These are phyloP conservation scores for Pisolithus sp. DNA, from an alignment of 768 basidiomycete genomes.

Conservation along the genomic window DNA sequence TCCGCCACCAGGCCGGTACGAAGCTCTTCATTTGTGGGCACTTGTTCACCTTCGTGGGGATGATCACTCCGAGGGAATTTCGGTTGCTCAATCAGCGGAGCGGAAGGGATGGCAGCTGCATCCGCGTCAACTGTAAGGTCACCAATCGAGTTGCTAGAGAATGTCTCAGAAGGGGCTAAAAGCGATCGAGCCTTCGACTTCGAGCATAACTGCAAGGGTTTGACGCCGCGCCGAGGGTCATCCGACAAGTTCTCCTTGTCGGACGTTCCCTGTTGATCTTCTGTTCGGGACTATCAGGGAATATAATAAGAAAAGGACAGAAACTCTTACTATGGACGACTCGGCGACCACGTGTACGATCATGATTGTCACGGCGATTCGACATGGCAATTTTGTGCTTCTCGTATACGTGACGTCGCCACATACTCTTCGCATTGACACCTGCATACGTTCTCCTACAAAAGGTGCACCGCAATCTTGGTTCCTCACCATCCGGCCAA, in stretches of 20 bases:
- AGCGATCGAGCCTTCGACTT: constrained; percentile 17
- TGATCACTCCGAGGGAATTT: constrained; percentile 20
- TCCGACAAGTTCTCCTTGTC: constrained; percentile 29
- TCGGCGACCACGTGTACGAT: constrained; percentile 54
- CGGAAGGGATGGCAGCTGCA: constrained; percentile 8
- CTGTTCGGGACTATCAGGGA: constrained; percentile 30
- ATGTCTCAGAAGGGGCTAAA: constrained; percentile 14
- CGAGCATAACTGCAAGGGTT: constrained; percentile 14
- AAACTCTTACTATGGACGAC: constrained; percentile 54
- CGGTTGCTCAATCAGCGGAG: constrained; percentile 20
- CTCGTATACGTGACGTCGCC: constrained; percentile 82
- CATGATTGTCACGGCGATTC: constrained; percentile 68
- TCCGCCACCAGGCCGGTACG: constrained; percentile 1
- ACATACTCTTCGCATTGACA: constrained; percentile 89
- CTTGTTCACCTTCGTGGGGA: constrained; percentile 2
- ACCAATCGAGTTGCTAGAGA: constrained; percentile 5
- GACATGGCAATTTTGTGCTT: constrained; percentile 90
- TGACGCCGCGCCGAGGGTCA: constrained; percentile 23
- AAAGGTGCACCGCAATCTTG: constrained; percentile 75
- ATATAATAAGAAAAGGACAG: constrained; percentile 2
- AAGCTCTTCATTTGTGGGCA: background rate
- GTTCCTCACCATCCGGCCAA: constrained; percentile 79
- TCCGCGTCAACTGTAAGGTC: constrained; percentile 12
- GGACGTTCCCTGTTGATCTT: constrained; percentile 43
- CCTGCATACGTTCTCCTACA: constrained; percentile 80